Base-by-base conservation (phyloP, 1,284 basidiomycete species). In the Amylostereum chailletii region DNA sequence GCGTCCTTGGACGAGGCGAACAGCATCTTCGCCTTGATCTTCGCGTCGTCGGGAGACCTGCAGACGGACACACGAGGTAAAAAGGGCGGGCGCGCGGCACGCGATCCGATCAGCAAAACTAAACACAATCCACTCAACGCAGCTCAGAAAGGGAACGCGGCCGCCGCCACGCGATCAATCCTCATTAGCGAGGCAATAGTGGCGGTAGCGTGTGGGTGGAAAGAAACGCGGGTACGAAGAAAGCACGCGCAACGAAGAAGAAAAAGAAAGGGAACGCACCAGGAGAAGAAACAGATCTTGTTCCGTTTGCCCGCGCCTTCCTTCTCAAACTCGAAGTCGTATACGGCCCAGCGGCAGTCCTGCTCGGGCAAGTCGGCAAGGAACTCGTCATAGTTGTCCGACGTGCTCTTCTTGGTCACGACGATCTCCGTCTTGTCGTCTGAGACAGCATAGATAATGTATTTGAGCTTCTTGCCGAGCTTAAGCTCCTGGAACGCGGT, bases 11-110 rank as follows among this genome's bases (percentile, higher is more conserved):
- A 98, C 29, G 93, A 87, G 40, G 95, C 89, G 69, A 82, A 91
- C 60, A 97, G 64, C 94, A 99, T 98, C 87, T 96, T 98, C 64
- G 81, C 71, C 74, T 87, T 94, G 70, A 96, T 77, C 73, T 83
- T 89, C 47, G 93, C 83, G 40, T 73, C 72, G 64, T 96, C 94
- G 54, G 95, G 95, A 29, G 86, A 81, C 94, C 94, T 96, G 53
- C 48, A 48, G 46, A 43, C 26, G 32, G 11, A 37, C 9, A 33
- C 47, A 11, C 4, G 43, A 26, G 30, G 11, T 29, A 34, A 32
- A 32, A n/a, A 36, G n/a, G 39, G 3, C 10, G 29, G 26, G 10
- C 30, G 10, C 29, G n/a, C 29, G 9, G 7, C 3, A 40, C 42
- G 6, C 8, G 9, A 7, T 34, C 8, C 5, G 47, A 42, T 34